phyloP scores from a whole-genome alignment of 2,329 filamentous ascomycete genomes.

The Trematosphaeria pertusa region DNA sequence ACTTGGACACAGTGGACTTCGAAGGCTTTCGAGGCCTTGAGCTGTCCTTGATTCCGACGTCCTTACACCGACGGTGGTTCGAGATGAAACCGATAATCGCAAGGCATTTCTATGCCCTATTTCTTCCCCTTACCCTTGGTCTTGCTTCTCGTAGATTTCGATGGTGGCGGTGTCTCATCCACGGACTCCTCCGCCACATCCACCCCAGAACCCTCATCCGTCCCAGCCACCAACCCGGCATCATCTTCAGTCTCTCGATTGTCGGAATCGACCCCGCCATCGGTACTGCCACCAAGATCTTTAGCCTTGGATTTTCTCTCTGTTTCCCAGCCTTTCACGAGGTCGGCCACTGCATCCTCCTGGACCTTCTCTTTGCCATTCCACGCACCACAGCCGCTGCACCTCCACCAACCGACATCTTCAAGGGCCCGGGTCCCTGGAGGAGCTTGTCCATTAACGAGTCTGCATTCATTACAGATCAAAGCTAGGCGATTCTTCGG shows the following conservation, averaged over 20 bases:
- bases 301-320: conserved; percentile 58
- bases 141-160: conserved; percentile 52
- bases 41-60: too few relatives aligned
- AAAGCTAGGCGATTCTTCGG: conserved; percentile 89
- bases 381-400: conserved; percentile 79
- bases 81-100: too few relatives aligned
- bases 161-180: conserved; percentile 36
- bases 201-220: conserved; percentile 26
- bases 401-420: conserved; percentile 87
- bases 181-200: conserved; percentile 28
- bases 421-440: conserved; percentile 79
- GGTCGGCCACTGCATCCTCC: conserved; percentile 64
- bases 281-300: conserved; percentile 11
- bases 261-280: conserved; percentile 25
- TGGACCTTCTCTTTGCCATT: conserved; percentile 84
- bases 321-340: conserved; percentile 48
- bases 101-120: conserved; percentile 13
- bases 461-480: conserved; percentile 80
- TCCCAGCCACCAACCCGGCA: conserved; percentile 17
- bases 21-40: too few relatives aligned
- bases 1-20: too few relatives aligned
- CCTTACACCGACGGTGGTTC: too few relatives aligned
- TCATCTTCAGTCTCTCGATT: conserved; percentile 35
- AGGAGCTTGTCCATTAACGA: conserved; percentile 95
- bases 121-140: conserved; percentile 50